Base-by-base conservation (phyloP, 1,284 basidiomycete genomes). In the Cystobasidium slooffiae region DNA sequence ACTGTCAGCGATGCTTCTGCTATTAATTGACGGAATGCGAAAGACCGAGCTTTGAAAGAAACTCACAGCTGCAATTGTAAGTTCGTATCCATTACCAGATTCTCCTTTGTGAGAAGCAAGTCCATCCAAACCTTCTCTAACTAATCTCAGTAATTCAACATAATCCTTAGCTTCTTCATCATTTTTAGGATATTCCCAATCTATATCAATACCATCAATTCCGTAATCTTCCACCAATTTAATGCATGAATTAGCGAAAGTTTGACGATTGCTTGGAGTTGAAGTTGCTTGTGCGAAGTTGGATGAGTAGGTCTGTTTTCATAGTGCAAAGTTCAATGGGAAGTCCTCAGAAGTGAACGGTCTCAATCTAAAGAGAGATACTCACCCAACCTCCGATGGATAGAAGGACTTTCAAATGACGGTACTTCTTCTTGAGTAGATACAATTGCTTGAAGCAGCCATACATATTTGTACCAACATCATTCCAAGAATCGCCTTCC, bases 401-500 rank as follows among this genome's bases (percentile, higher is more conserved):
- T 16, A 76, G 67, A 3, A 76, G 51, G 9, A 76, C 52, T 39
- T 76, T 76, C n/a, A 76, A 68, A 46, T 75, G 67, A 16, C 73
- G 58, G 44, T 76, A 31, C 68, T 76, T 22, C 58, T 76, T 69
- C 43, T 76, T 76, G 22, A 75, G 65, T 16, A 75, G 66, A 41
- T 75, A 75, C 7, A 76, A 59, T 52, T 73, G 70, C 6, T 78
- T 77, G 76, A 83, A 81, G 77, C 81, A 80, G 39, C 80, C 76
- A 22, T 80, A 81, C 67, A 80, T 81, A n/a, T 80, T 75, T 78
- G 81, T 75, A 39, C 78, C 78, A 6, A 49, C 64, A 73, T 96
- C 94, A 78, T 93, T 90, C 94, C 94, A 97, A 6, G 89, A 90
- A 59, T 99, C 96, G 24, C 88, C 88, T 1, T 88, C 87, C 78